These are phyloP conservation scores for Neurospora sp. DNA, from an alignment of 495 filamentous ascomycete genomes.

Conservation along the genomic window DNA sequence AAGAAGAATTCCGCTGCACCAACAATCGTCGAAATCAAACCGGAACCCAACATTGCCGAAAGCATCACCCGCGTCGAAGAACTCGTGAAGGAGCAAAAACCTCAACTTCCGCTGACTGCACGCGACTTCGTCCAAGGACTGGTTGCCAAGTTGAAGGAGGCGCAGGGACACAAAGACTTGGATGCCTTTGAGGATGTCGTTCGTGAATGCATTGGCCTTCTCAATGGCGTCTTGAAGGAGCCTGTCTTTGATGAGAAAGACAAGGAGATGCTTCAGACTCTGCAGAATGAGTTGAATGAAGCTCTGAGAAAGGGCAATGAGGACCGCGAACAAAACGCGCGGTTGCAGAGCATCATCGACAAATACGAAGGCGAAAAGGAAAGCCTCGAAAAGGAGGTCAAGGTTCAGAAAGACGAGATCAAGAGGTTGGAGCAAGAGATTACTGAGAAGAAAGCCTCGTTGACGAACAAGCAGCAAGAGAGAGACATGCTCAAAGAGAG, in stretches of 20 bases:
- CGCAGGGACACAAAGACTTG: not conserved
- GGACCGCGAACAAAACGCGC: not conserved
- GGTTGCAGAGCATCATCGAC: not conserved
- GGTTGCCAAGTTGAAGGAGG: not conserved
- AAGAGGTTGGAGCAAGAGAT: not conserved
- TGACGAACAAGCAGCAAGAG: not conserved
- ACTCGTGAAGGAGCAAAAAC: not conserved
- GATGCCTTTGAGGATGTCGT: not conserved
- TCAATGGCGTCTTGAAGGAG: not conserved
- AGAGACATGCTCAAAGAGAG: not conserved
- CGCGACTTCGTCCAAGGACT: not conserved
- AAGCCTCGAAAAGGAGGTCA: not conserved
- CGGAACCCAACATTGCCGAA: not conserved
- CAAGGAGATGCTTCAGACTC: not conserved
- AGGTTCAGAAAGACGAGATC: constrained; percentile 4
- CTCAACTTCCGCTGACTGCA: not conserved
- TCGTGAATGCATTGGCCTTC: not conserved
- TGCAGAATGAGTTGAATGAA: not conserved
- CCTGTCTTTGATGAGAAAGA: not conserved
- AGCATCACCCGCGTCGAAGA: not conserved
- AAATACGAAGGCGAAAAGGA: not conserved
- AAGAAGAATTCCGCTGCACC: not conserved
- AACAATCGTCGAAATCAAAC: not conserved
- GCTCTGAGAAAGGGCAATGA: not conserved
- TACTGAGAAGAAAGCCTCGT: not conserved